These are phyloP conservation scores for Delphinella strobiligena DNA, from an alignment of 2,329 filamentous ascomycete genomes.

Conservation along the genomic window DNA sequence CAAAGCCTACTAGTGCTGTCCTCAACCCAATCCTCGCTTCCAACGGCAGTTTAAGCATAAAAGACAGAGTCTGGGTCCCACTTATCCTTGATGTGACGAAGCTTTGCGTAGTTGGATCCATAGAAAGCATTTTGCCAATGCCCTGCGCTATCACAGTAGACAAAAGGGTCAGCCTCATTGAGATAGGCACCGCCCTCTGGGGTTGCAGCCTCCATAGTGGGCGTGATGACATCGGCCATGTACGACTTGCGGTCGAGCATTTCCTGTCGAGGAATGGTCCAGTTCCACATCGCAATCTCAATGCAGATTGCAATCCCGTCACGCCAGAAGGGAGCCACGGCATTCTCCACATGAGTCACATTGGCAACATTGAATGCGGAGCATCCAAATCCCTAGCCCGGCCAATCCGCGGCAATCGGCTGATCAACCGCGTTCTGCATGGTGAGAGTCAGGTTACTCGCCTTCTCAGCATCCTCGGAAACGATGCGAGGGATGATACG, in stretches of 20 bases:
- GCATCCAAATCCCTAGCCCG: too few species aligned
- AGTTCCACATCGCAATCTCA: slow-evolving; percentile 19
- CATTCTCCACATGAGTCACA: slow-evolving; percentile 25
- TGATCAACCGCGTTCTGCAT: too few species aligned
- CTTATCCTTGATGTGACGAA: slow-evolving; percentile 27
- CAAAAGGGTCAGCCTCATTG: slow-evolving; percentile 21
- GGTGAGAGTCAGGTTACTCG: too few species aligned
- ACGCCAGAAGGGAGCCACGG: slow-evolving; percentile 29
- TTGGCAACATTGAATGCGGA: slow-evolving; percentile 26
- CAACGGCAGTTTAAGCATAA: slow-evolving; percentile 28
- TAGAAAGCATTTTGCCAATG: slow-evolving; percentile 31
- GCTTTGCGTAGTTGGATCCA: slow-evolving; percentile 26
- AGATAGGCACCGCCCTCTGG: slow-evolving; percentile 21
- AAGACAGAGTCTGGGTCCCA: slow-evolving; percentile 31
- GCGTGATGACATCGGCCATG: slow-evolving; percentile 29
- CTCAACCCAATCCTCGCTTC: slow-evolving; percentile 24
- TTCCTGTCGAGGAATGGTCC: slow-evolving; percentile 24
- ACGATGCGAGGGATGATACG: slow-evolving; percentile 24
- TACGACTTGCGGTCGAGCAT: slow-evolving; percentile 24
- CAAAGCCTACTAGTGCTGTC: slow-evolving; percentile 14
- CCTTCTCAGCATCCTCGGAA: slow-evolving; percentile 24
- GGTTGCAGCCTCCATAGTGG: slow-evolving; percentile 26
- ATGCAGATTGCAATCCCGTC: slow-evolving; percentile 20
- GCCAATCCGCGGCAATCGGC: too few species aligned
- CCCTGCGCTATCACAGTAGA: too few species aligned